A percentile compares a stretch with the other conserved stretches of the same genome.
Evolutionary conservation across 176 grass and related monocot genomes (phyloP).

Genomic region (Dendrocalamus sinicus): DNA sequence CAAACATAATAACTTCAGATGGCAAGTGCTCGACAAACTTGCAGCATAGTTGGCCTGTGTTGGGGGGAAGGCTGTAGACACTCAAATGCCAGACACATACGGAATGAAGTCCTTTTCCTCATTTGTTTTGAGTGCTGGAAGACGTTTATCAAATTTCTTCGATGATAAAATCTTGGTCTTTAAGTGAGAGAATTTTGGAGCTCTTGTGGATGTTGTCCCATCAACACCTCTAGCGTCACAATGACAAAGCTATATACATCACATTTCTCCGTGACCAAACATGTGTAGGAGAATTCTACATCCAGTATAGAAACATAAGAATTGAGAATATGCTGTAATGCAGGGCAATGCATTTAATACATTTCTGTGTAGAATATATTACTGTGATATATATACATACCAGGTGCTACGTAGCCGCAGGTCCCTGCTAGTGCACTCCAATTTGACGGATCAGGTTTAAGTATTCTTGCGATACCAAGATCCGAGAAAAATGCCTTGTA

Average conservation of each 20-base stretch:
- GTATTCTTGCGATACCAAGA: slow-evolving; percentile 37
- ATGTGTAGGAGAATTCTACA: slow-evolving; percentile 37
- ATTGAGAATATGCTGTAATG: background rate
- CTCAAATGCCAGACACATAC: background rate
- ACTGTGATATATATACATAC: slow-evolving; percentile 1
- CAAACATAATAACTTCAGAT: background rate
- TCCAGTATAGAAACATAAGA: background rate
- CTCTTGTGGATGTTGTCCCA: slow-evolving; percentile 39
- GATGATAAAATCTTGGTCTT: background rate
- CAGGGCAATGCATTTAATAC: background rate
- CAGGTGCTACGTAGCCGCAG: slow-evolving; percentile 43
- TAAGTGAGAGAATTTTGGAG: background rate
- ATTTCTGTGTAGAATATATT: background rate
- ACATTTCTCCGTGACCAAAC: background rate
- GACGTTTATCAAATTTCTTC: slow-evolving; percentile 25
- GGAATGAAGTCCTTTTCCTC: background rate
- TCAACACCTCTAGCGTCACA: slow-evolving; percentile 33
- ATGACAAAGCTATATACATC: slow-evolving; percentile 45
- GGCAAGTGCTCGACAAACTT: slow-evolving; percentile 12
- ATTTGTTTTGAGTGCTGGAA: background rate
- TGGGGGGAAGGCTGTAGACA: background rate
- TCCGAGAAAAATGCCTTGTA: slow-evolving; percentile 46
- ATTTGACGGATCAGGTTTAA: background rate
- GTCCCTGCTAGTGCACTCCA: slow-evolving; percentile 42
- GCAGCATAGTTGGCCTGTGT: slow-evolving; percentile 27